Conservation (phyloP, 495 filamentous ascomycete genomes). For the Daldinia decipiens region DNA sequence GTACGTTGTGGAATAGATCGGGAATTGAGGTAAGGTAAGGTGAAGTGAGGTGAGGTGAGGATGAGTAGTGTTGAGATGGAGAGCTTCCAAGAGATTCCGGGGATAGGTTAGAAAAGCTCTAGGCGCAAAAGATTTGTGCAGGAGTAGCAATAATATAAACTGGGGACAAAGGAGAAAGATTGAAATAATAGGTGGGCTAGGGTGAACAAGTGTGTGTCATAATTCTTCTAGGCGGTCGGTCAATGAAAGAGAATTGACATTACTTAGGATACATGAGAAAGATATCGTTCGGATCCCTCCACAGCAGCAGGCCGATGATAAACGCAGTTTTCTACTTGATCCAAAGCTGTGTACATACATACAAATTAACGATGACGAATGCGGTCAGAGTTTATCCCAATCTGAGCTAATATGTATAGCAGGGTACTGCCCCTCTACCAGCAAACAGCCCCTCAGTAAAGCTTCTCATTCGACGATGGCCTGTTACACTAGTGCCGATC, state of each 20-base stretch:
- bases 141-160: constrained; percentile 17
- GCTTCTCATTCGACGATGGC: constrained; percentile 29
- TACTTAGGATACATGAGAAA: constrained; percentile 11
- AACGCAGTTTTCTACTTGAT: not conserved
- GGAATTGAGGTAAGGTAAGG: not conserved
- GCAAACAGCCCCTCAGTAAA: not conserved
- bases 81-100: constrained; percentile 17
- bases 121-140: constrained; percentile 14
- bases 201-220: constrained; percentile 9
- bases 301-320: constrained; percentile 1
- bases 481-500: constrained; percentile 31
- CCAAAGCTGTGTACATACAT: not conserved
- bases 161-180: constrained; percentile 17
- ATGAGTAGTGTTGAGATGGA: constrained; percentile 1
- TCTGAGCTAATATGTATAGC: constrained; percentile 8
- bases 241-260: constrained; percentile 40
- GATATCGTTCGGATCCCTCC: not conserved
- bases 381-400: constrained; percentile 23
- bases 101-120: constrained; percentile 11
- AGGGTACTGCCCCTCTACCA: constrained; percentile 26
- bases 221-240: constrained; percentile 25
- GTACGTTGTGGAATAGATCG: constrained; percentile 22
- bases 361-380: constrained; percentile 42
- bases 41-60: constrained; percentile 13
- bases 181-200: constrained; percentile 32